Evolutionary conservation across 1,284 basidiomycete species (phyloP), one percentile per base, ranked within the genome.

Genomic region (Malassezia psittaci): DNA sequence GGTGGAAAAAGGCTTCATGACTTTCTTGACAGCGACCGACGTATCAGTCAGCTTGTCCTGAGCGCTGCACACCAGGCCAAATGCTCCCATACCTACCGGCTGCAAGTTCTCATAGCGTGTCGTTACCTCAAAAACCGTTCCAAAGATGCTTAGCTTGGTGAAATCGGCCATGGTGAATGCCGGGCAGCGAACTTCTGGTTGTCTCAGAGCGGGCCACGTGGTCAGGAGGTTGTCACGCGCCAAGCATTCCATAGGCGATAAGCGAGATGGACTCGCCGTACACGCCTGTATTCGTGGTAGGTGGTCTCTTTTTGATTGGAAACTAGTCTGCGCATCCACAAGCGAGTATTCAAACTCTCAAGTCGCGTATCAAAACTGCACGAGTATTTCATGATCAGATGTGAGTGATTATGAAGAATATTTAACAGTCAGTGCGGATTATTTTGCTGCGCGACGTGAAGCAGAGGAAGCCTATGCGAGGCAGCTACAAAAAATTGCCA

Each of bases 21-120:
- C 94, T 83, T 94, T 96, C 82, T 96, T 96, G 79, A 96, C 90
- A 68, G 90, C 94, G 55, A 96, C 91, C 24, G 89, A 88, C 34
- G 89, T 85, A 51, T 84, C 86, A 7, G 90, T 94, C 50, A 98
- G 82, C 78, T 96, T 90, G 77, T 98, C 94, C 77, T 94, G 96
- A 44, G 93, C 90, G 16, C 93, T 96, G 75, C 90, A 65, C 53
- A 72, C 74, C 51, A 62, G 57, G 51, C 59, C 49, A 48, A 54
- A 79, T 83, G 78, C 68, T 85, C 88, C 93, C 93, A 98, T 98
- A 77, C 93, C 94, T 45, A 98, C 93, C n/a, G 93, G 93, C 76
- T 98, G 94, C 21, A 99, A 84, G 79, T 98, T 93, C 76, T 94
- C 87, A 88, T 99, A 99, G 70, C 93, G 84, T 34, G 72, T 70